Base-by-base conservation (phyloP, 2,329 filamentous ascomycete genomes). In the Colletotrichum eleusines region DNA sequence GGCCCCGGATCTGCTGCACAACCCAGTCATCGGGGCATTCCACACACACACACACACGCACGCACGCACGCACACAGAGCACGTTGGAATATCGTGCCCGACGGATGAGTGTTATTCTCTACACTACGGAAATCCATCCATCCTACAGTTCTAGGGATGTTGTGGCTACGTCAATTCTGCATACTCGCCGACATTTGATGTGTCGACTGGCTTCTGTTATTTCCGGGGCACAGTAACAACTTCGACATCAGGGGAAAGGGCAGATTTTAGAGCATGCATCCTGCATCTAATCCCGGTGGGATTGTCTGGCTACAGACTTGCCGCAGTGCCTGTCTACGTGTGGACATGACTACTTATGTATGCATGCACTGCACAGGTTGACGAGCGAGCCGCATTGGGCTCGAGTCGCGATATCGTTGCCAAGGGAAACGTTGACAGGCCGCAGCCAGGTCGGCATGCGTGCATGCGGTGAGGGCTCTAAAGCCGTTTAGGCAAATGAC, bases 351-450 rank as follows among this genome's bases (percentile, higher is more conserved):
- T 28, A 46, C 53, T 48, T 28, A 62, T 58, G 31, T 7, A 33
- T 33, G 31, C 31, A 33, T 33, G 67, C 67, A 70, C n/a, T 70
- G 57, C 55, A 57, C 57, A 67, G 33, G 63, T 62, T 42, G 44
- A 70, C 38, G 63, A 70, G 63, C 63, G 63, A 71, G 53, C 68
- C 58, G 64, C 64, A 62, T 71, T 63, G 42, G 68, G 64, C 50
- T 62, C 67, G 67, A 70, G 68, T 71, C 68, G 68, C 68, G 68
- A 71, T 58, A 33, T 67, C 63, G 67, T 48, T 57, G 61, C 63
- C 55, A 62, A 60, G 26, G 48, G 9, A 70, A 57, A 55, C 50
- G 55, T 66, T 61, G 62, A 66, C 67, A 42, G 40, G 26, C 67
- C 40, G 55, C 62, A 69, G 14, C 40, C 26, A 69, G 26, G 48